phyloP scores from a whole-genome alignment of 257 asterid genomes.

The Buddleja alternifolia region DNA sequence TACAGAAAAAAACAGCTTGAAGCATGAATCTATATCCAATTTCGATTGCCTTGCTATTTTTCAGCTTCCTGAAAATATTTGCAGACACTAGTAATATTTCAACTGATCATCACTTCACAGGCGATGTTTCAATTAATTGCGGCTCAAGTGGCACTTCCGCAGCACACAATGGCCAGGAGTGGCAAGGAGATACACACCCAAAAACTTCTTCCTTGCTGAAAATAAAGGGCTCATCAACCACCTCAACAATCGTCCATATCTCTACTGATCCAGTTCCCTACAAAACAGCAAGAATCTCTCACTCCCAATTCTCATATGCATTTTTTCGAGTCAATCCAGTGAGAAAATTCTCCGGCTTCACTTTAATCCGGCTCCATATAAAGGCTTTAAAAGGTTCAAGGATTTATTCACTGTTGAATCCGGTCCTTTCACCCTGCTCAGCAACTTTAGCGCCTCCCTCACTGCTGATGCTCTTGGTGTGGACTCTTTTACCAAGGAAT shows the following conservation, averaged over 20 bases:
- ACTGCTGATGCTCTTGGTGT: constrained; percentile 13
- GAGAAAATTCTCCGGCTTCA: constrained; percentile 7
- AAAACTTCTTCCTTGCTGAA: background rate
- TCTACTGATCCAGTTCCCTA: constrained; percentile 13
- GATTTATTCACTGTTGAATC: constrained; percentile 13
- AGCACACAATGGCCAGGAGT: background rate
- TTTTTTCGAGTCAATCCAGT: constrained; percentile 17
- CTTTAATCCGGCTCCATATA: constrained; percentile 6
- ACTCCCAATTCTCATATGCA: constrained; percentile 14
- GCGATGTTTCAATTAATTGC: constrained; percentile 10
- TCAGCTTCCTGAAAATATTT: background rate
- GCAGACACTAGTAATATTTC: too few relatives aligned
- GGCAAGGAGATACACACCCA: background rate
- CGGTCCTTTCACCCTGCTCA: constrained; percentile 17
- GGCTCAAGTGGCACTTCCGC: background rate
- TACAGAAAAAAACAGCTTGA: too few relatives aligned
- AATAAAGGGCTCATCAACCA: constrained; percentile 9
- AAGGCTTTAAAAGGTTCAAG: constrained; percentile 10
- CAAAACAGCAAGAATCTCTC: constrained; percentile 22
- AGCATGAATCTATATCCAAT: background rate
- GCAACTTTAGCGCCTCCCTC: constrained; percentile 24
- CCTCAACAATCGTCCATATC: background rate
- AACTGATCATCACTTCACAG: background rate
- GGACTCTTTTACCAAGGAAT: constrained; percentile 16
- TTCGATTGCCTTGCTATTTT: background rate